Base-by-base conservation (phyloP, 2,329 filamentous ascomycete species). In the Penicillium palitans region DNA sequence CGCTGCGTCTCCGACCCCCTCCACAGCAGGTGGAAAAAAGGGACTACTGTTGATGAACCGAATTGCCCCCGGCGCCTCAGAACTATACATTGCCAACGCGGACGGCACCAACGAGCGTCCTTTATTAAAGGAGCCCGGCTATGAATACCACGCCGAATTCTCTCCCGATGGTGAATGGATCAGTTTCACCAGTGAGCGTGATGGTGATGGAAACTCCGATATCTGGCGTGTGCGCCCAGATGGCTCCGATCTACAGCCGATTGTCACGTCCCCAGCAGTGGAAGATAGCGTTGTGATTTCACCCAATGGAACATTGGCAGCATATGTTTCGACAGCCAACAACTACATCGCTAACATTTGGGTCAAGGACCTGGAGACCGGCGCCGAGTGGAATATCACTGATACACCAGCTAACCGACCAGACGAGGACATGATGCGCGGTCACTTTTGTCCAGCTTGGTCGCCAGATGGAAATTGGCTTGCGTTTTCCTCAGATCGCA, bases 391-490 rank as follows among this genome's bases (percentile, higher is more conserved):
- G 55, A 79, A 78, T 44, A 57, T 80, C 24, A 79, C 76, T 27
- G 72, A 77, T 58, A 74, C 69, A 0, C 57, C 62, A 3, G 67
- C 65, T 0, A 64, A 62, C 5, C 62, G 63, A 1, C 66, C 68
- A 21, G 15, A 45, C 10, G 45, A 52, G 24, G 13, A 33, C n/a
- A 52, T 61, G 13, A 73, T 74, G 17, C 68, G 73, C 37, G 73
- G 76, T 6, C 68, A 75, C 60, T 79, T 77, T 60, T 69, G 72
- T 2, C 77, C 78, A 0, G 61, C 64, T 6, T 79, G 76, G 76
- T 78, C 75, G 0, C 76, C 78, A 0, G 70, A 78, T 41, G 76
- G 78, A 21, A 56, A 77, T 54, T 78, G 74, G 74, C 66, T 79
- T 52, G 72, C 69, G 2, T 79, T 79, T 54, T 69, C 70, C 13